Percentiles rank a stretch among this genome's conserved stretches.
These are phyloP conservation scores for Cicer pinnatifidum DNA, from an alignment of 306 rosid genomes.

Conservation along the genomic window DNA sequence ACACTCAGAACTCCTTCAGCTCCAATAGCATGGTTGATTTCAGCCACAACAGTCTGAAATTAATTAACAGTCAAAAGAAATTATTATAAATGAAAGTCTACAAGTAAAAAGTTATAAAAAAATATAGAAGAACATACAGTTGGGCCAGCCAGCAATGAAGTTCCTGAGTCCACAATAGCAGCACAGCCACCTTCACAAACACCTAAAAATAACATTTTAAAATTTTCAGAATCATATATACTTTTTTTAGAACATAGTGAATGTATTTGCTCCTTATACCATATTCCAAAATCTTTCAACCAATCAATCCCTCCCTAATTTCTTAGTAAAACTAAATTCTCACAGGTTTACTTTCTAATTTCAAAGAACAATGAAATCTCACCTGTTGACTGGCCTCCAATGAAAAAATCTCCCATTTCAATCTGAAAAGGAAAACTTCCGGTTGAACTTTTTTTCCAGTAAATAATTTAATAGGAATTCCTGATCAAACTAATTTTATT, in stretches of 20 bases:
- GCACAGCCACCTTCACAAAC: conserved; percentile 78
- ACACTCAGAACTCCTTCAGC: conserved; percentile 84
- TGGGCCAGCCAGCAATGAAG: conserved; percentile 89
- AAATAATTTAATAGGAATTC: conserved; percentile 25
- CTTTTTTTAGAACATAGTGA: not conserved
- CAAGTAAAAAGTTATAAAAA: not conserved
- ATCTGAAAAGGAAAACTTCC: conserved; percentile 56
- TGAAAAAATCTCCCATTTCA: conserved; percentile 74
- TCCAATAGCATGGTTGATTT: conserved; percentile 90
- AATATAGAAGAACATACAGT: conserved; percentile 60
- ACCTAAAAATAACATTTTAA: conserved; percentile 53
- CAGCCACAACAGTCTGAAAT: conserved; percentile 66
- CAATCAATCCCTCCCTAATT: conserved; percentile 4
- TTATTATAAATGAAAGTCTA: conserved; percentile 13
- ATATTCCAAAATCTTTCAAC: conserved; percentile 31
- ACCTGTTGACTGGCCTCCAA: conserved; percentile 86
- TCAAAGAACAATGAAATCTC: conserved; percentile 44
- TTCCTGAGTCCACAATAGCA: conserved; percentile 88
- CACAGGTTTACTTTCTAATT: conserved; percentile 9
- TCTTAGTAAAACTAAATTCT: not conserved
- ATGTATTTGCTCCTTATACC: not conserved
- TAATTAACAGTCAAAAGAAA: conserved; percentile 16
- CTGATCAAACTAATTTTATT: conserved; percentile 10
- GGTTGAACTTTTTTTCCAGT: not conserved
- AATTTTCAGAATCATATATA: conserved; percentile 31